Base-by-base conservation (phyloP, 1,139 yeast genomes). In the Pichia sp. region DNA sequence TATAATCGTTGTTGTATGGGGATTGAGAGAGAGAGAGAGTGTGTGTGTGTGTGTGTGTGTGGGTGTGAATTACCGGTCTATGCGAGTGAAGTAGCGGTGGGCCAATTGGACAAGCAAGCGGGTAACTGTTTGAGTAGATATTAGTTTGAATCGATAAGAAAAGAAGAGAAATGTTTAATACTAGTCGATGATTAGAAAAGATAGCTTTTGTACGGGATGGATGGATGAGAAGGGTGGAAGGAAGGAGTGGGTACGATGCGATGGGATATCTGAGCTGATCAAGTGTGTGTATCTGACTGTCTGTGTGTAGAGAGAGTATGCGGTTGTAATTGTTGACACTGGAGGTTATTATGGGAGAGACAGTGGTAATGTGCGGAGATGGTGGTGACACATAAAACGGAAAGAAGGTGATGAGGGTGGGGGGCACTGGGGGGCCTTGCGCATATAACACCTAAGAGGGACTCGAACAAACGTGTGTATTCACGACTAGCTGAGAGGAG, bases 171-270 rank as follows among this genome's bases (percentile, higher is more conserved):
- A 30, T 25, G 22, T 41, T n/a, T 21, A 22, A 41, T 22, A 41
- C 44, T 41, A 41, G 28, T 25, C 28, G 36, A 26, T 39, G 46
- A 49, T 43, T 49, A 49, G 52, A 49, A 49, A 49, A 49, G 52
- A 41, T 34, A 36, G 41, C 44, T 23, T n/a, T 23, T 39, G 28
- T 4, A 41, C 12, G 13, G 19, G 21, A 22, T 7, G 21, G n/a
- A n/a, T n/a, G n/a, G n/a, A n/a, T n/a, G n/a, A n/a, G n/a, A n/a
- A n/a, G n/a, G n/a, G n/a, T n/a, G n/a, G n/a, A n/a, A 41, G 30
- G 21, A 25, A 25, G 5, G 21, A 25, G 30, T 41, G 19, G 16
- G 30, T 9, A 2, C n/a, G n/a, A n/a, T n/a, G n/a, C n/a, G n/a
- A n/a, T n/a, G n/a, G n/a, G n/a, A n/a, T n/a, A n/a, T n/a, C n/a